These are phyloP conservation scores for Drechslerella dactyloides DNA, from an alignment of 2,329 filamentous ascomycete species.

Conservation along the genomic window DNA sequence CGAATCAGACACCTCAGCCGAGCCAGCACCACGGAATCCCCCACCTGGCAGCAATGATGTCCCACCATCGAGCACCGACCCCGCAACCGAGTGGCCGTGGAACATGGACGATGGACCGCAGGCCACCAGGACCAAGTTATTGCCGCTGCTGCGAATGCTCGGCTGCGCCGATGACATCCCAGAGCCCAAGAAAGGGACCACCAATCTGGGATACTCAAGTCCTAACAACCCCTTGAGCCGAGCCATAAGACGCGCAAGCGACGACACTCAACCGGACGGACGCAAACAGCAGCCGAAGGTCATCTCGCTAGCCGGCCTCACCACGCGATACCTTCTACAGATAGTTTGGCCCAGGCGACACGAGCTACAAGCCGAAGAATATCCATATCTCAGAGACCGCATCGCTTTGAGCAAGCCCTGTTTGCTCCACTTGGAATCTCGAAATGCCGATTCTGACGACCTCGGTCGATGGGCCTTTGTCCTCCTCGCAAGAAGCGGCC, in stretches of 20 bases:
- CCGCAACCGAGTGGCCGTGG: not conserved
- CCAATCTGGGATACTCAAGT: conserved; percentile 43
- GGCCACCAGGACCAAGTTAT: conserved; percentile 26
- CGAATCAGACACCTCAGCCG: not conserved
- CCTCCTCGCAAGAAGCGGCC: conserved; percentile 26
- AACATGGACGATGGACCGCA: not conserved
- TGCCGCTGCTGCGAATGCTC: conserved; percentile 42
- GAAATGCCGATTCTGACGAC: conserved; percentile 31
- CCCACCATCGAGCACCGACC: not conserved
- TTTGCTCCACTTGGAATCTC: conserved; percentile 15
- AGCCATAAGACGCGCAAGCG: conserved; percentile 29
- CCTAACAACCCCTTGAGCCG: conserved; percentile 21
- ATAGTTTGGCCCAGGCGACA: conserved; percentile 36
- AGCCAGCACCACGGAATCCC: not conserved
- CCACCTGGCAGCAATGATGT: not conserved
- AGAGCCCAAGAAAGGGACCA: conserved; percentile 30
- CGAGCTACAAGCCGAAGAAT: conserved; percentile 24
- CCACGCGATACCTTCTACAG: conserved; percentile 24
- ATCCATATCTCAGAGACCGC: conserved; percentile 19
- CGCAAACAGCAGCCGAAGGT: not conserved
- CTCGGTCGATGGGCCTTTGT: conserved; percentile 30
- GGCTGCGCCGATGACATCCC: conserved; percentile 45
- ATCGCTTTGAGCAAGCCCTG: conserved; percentile 15
- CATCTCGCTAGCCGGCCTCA: conserved; percentile 42
- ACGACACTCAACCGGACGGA: not conserved